phyloP scores from a whole-genome alignment of 768 basidiomycete species.

The Suillus clintonianus region DNA sequence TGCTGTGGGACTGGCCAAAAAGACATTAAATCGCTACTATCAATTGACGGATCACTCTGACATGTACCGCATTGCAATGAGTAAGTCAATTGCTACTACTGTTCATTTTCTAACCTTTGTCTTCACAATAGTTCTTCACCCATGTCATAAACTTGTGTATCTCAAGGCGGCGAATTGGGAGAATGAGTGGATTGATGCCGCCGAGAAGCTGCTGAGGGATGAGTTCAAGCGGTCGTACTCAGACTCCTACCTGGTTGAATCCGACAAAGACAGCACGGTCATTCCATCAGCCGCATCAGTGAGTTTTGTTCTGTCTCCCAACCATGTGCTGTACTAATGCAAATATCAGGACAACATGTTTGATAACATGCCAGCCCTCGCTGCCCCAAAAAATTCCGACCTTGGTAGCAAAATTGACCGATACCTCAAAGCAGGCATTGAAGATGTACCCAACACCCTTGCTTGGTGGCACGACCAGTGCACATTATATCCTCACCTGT shows the following conservation, averaged over 20 bases:
- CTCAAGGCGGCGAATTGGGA: conserved; percentile 27
- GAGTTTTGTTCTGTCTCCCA: background rate
- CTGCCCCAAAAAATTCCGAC: conserved; percentile 16
- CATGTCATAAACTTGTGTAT: too few relatives aligned
- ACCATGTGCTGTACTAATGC: background rate
- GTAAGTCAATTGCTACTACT: conserved; percentile 11
- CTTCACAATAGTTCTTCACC: conserved; percentile 29
- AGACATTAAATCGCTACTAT: conserved; percentile 27
- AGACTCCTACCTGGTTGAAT: background rate
- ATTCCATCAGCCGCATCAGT: background rate
- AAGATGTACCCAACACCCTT: conserved; percentile 24
- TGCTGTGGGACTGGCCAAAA: conserved; percentile 3
- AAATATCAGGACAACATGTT: conserved; percentile 27
- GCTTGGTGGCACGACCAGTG: conserved; percentile 31
- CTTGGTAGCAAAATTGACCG: conserved; percentile 27
- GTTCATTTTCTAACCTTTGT: conserved; percentile 20
- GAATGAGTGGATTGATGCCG: conserved; percentile 26
- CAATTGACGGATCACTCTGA: conserved; percentile 19
- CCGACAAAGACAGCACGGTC: background rate
- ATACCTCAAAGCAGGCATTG: conserved; percentile 27
- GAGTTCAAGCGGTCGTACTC: conserved; percentile 16
- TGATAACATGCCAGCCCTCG: conserved; percentile 26
- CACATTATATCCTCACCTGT: conserved; percentile 28
- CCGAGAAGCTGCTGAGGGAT: conserved; percentile 20
- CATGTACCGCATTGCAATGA: conserved; percentile 28